Evolutionary conservation across 1,284 basidiomycete genomes (phyloP), one percentile per base, ranked within the genome.

Genomic region (Marasmius fiardii): DNA sequence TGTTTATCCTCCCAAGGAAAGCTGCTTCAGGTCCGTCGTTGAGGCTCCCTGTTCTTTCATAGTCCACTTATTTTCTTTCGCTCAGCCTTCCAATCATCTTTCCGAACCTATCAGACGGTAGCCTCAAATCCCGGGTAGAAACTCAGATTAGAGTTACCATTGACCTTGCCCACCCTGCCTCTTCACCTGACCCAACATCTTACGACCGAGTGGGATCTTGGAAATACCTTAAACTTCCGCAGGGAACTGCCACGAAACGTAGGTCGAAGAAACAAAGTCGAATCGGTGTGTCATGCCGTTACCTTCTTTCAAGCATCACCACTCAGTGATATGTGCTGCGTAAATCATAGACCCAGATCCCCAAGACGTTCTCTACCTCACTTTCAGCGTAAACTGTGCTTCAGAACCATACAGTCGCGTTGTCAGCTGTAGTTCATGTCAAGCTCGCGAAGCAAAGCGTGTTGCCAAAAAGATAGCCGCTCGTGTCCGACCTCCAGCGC

Each of bases 111-210:
- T 92, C 93, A 8, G 81, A 86, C 62, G 74, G 77, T 39, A 94
- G 93, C 24, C 90, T 93, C n/a, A 95, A 96, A 72, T 94, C 92
- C 51, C 84, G 94, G 23, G 94, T 97, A 21, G 95, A 97, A 71
- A 97, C 94, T 0, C 94, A 95, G 74, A 86, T 95, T 52, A 84
- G 92, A 65, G 81, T 94, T 37, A 84, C 85, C 10, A 76, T 94
- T 50, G 87, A 91, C 65, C 76, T 93, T 50, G 86, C 88, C 14
- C 82, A 85, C 61, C 75, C 82, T 16, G 84, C 77, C 63, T 79
- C 85, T 4, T 81, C 85, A 3, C 76, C 80, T 10, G 83, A 88
- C 58, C 78, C 82, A 6, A 69, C 71, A 62, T 83, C 81, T 61
- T 90, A 90, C 62, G 83, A 89, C 64, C 79, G 83, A 45, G 81